Conservation (phyloP, 1,139 yeast species). For the Yamadazyma triangularis region DNA sequence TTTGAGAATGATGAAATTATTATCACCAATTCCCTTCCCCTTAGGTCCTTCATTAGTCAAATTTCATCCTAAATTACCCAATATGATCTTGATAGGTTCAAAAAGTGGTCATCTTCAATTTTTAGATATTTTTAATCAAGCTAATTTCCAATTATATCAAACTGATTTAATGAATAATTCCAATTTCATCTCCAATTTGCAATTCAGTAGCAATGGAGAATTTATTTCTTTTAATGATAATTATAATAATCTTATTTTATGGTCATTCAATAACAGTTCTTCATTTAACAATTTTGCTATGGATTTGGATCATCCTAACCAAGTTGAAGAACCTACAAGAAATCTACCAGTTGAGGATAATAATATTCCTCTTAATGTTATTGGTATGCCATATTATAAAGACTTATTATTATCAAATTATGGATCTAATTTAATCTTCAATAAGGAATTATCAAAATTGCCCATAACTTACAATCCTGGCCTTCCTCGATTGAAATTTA, state of each 20-base stretch:
- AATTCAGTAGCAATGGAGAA: constrained; percentile 78
- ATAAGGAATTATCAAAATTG: constrained; percentile 47
- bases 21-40: constrained; percentile 83
- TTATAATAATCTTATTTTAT: constrained; percentile 62
- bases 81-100: constrained; percentile 72
- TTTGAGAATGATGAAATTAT: constrained; percentile 63
- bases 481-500: constrained; percentile 45
- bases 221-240: constrained; percentile 67
- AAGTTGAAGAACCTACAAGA: constrained; percentile 21
- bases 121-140: constrained; percentile 76
- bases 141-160: constrained; percentile 57
- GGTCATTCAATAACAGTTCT: constrained; percentile 51
- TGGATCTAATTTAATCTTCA: constrained; percentile 58
- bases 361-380: constrained; percentile 55
- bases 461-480: constrained; percentile 39
- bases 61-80: constrained; percentile 83
- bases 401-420: constrained; percentile 77
- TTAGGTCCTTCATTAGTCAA: constrained; percentile 85
- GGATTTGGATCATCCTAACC: constrained; percentile 49
- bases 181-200: constrained; percentile 49
- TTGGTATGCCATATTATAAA: constrained; percentile 87
- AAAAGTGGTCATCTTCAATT: constrained; percentile 79
- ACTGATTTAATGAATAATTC: constrained; percentile 42
- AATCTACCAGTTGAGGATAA: constrained; percentile 23
- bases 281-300: constrained; percentile 45